Percentiles rank a stretch among this genome's conserved stretches.
These are phyloP conservation scores for Coemansia sp. DNA, from an alignment of 192 early-diverging fungal species.

Conservation along the genomic window DNA sequence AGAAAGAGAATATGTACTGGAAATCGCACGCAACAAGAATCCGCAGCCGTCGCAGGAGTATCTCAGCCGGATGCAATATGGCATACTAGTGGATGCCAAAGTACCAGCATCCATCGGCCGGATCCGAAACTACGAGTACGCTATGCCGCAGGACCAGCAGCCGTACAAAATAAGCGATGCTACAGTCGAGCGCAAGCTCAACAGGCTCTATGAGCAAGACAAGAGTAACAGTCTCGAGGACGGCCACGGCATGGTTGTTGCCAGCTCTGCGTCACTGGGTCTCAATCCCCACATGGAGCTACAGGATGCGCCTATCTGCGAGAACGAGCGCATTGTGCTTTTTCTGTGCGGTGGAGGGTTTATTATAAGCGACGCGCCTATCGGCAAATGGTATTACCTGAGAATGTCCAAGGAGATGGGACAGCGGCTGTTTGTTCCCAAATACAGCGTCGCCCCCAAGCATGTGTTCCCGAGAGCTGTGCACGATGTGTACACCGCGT, in stretches of 20 bases:
- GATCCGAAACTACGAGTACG: conserved; percentile 8
- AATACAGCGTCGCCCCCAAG: conserved; percentile 20
- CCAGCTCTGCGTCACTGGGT: conserved; percentile 3
- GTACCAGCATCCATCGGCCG: conserved; percentile 10
- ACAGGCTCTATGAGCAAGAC: conserved; percentile 13
- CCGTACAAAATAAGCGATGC: conserved; percentile 13
- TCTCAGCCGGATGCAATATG: background rate
- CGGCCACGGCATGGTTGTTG: conserved; percentile 20
- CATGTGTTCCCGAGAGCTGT: conserved; percentile 23
- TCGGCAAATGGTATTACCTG: conserved; percentile 14
- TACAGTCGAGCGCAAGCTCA: conserved; percentile 1
- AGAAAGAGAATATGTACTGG: conserved; percentile 9
- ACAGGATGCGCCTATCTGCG: background rate
- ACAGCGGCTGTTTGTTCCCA: conserved; percentile 27
- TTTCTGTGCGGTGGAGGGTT: conserved; percentile 30
- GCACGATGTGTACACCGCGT: conserved; percentile 32
- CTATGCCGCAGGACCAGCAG: conserved; percentile 13
- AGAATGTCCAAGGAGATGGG: conserved; percentile 21
- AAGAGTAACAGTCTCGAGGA: background rate
- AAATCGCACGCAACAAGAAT: background rate
- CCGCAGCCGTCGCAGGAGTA: background rate
- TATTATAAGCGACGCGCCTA: conserved; percentile 11
- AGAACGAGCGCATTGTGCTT: conserved; percentile 18
- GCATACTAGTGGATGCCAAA: background rate
- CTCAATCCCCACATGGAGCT: background rate